Conservation (phyloP, 164 flowering plant genomes). For the Tetrastigma voinierianum region DNA sequence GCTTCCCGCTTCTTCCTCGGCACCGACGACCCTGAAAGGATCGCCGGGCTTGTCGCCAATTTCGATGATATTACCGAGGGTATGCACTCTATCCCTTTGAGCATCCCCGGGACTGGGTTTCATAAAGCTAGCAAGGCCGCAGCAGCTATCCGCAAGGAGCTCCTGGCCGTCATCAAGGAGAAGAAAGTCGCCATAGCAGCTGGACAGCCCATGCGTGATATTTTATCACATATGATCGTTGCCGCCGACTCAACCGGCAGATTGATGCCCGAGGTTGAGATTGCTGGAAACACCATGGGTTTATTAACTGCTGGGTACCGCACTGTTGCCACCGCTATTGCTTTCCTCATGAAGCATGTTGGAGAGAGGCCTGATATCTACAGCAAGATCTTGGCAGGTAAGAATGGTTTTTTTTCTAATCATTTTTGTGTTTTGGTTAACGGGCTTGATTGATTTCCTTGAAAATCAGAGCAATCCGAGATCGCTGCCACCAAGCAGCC, state of each 20-base stretch:
- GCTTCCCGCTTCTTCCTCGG: conserved; percentile 34
- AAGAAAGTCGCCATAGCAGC: conserved; percentile 22
- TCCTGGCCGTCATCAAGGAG: conserved; percentile 23
- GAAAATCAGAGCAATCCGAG: conserved; percentile 29
- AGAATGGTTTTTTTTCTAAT: not conserved
- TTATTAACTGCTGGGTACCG: conserved; percentile 33
- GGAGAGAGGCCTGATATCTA: conserved; percentile 34
- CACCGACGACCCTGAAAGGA: conserved; percentile 22
- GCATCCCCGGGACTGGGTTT: conserved; percentile 41
- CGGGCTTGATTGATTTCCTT: not conserved
- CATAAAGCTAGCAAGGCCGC: conserved; percentile 27
- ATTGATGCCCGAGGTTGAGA: conserved; percentile 34
- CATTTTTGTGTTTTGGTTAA: not conserved
- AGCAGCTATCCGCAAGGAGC: conserved; percentile 22
- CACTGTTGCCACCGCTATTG: conserved; percentile 29
- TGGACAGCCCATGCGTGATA: conserved; percentile 22
- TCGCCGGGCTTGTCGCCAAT: conserved; percentile 16
- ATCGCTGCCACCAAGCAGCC: conserved; percentile 15
- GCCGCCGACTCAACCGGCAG: conserved; percentile 23
- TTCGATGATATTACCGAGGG: conserved; percentile 29
- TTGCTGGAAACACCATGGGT: conserved; percentile 44
- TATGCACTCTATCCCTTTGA: conserved; percentile 23
- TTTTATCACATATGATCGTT: conserved; percentile 38
- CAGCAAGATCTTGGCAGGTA: conserved; percentile 25
- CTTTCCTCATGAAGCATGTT: conserved; percentile 38